Evolutionary conservation across 2,329 filamentous ascomycete genomes (phyloP).

Genomic region (Pseudohalonectria lignicola): DNA sequence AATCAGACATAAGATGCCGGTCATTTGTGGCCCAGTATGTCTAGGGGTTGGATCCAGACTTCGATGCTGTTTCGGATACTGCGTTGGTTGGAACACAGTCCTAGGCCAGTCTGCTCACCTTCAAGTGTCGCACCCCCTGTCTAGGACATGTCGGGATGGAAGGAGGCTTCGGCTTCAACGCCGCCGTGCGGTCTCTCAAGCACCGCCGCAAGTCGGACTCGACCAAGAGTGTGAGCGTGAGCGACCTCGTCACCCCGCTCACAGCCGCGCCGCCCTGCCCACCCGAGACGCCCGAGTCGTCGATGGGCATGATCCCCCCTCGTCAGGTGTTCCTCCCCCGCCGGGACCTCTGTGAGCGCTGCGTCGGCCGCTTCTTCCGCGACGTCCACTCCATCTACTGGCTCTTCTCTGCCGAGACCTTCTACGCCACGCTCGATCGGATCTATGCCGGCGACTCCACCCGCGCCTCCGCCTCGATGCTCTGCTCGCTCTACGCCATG

Average conservation of each 20-base stretch:
- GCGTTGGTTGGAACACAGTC: too few relatives aligned
- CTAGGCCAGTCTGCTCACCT: too few relatives aligned
- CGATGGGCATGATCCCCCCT: background rate
- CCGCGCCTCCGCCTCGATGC: constrained; percentile 11
- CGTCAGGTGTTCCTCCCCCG: constrained; percentile 14
- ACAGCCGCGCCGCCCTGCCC: constrained; percentile 8
- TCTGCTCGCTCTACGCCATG: constrained; percentile 15
- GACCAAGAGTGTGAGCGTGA: background rate
- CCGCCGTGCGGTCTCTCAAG: constrained; percentile 12
- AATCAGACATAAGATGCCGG: too few relatives aligned
- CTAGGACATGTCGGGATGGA: constrained; percentile 13
- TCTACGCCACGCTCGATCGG: constrained; percentile 13
- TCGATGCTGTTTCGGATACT: too few relatives aligned
- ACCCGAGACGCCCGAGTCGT: constrained; percentile 8
- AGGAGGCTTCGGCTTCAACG: constrained; percentile 13
- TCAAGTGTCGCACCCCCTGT: too few relatives aligned
- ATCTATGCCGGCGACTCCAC: constrained; percentile 13
- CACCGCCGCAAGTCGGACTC: constrained; percentile 5
- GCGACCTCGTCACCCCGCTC: constrained; percentile 9
- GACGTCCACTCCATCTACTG: constrained; percentile 17
- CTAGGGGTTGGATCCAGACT: too few relatives aligned
- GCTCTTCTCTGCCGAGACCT: constrained; percentile 15
- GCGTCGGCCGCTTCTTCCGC: constrained; percentile 15
- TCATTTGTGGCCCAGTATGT: too few relatives aligned
- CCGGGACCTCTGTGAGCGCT: constrained; percentile 15